Conservation (phyloP, 805 yeast species). For the Ascoidea tarda region DNA sequence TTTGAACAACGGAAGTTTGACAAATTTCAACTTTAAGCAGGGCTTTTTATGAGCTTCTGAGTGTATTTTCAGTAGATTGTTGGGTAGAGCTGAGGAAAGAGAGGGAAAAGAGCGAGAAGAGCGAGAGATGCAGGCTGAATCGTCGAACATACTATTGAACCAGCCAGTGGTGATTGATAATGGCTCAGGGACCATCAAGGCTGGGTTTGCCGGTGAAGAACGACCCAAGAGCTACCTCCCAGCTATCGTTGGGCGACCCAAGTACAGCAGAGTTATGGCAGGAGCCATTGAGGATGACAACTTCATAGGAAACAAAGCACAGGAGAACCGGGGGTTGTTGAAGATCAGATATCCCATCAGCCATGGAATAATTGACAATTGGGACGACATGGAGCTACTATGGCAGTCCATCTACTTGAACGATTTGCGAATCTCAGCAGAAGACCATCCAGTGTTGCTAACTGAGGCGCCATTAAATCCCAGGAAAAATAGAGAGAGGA, state of each 20-base stretch:
- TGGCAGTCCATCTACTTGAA: constrained; percentile 60
- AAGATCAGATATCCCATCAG: constrained; percentile 56
- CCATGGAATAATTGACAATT: constrained; percentile 67
- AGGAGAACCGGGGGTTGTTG: constrained; percentile 64
- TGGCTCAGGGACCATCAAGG: constrained; percentile 76
- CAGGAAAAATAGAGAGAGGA: constrained; percentile 36
- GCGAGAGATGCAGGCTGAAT: constrained; percentile 1
- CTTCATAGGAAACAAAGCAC: constrained; percentile 68
- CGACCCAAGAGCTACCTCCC: constrained; percentile 55
- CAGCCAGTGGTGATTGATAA: constrained; percentile 72
- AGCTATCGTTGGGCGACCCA: constrained; percentile 63
- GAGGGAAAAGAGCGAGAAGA: background rate
- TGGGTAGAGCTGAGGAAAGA: no score
- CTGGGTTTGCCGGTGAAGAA: constrained; percentile 91
- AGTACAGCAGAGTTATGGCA: constrained; percentile 74
- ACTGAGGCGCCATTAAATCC: constrained; percentile 89
- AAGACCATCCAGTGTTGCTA: constrained; percentile 76
- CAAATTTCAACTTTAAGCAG: no score
- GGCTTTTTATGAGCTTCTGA: no score
- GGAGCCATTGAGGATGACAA: constrained; percentile 49
- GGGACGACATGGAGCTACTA: constrained; percentile 76
- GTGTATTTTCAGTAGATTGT: no score
- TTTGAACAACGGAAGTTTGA: no score
- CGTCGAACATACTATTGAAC: constrained; percentile 26
- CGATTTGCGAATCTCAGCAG: constrained; percentile 41